Conservation (phyloP, 768 basidiomycete species). For the Boletellus emodensis region DNA sequence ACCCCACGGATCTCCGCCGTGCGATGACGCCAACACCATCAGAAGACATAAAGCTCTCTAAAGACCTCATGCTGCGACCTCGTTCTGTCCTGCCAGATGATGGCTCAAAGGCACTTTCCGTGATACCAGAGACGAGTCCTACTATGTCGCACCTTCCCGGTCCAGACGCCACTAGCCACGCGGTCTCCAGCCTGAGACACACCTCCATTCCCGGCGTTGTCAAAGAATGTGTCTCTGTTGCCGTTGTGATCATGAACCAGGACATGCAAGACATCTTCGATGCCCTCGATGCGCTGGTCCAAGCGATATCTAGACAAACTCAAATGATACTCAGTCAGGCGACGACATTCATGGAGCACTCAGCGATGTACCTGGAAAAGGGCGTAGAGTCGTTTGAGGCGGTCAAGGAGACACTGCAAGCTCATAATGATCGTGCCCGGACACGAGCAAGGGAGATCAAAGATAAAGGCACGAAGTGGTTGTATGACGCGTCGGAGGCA, state of each 20-base stretch:
- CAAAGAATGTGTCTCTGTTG: slow-evolving; percentile 44
- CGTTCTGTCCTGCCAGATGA: slow-evolving; percentile 22
- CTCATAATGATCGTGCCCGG: slow-evolving; percentile 50
- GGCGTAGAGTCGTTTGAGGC: slow-evolving; percentile 35
- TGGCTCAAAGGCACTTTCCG: slow-evolving; percentile 29
- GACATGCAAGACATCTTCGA: slow-evolving; percentile 57
- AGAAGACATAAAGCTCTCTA: slow-evolving; percentile 28
- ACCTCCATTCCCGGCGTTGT: slow-evolving; percentile 47
- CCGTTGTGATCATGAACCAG: slow-evolving; percentile 41
- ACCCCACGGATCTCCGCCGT: slow-evolving; percentile 22
- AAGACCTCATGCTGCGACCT: slow-evolving; percentile 37
- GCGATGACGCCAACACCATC: slow-evolving; percentile 19
- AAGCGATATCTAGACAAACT: slow-evolving; percentile 46
- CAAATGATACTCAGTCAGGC: slow-evolving; percentile 30
- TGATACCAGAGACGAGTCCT: slow-evolving; percentile 19
- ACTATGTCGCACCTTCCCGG: slow-evolving; percentile 7
- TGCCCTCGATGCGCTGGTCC: slow-evolving; percentile 55
- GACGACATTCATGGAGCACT: slow-evolving; percentile 41
- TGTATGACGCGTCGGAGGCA: slow-evolving; percentile 41
- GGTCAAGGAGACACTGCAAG: slow-evolving; percentile 39
- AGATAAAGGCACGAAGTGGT: slow-evolving; percentile 44
- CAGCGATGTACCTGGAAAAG: slow-evolving; percentile 35
- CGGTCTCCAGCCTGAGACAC: slow-evolving; percentile 28
- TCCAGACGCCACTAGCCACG: slow-evolving; percentile 12
- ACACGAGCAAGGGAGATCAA: slow-evolving; percentile 50